A percentile compares a stretch with the other conserved stretches of the same genome.
Conservation (phyloP, 345 rosid genomes). For the Populus nigra region DNA sequence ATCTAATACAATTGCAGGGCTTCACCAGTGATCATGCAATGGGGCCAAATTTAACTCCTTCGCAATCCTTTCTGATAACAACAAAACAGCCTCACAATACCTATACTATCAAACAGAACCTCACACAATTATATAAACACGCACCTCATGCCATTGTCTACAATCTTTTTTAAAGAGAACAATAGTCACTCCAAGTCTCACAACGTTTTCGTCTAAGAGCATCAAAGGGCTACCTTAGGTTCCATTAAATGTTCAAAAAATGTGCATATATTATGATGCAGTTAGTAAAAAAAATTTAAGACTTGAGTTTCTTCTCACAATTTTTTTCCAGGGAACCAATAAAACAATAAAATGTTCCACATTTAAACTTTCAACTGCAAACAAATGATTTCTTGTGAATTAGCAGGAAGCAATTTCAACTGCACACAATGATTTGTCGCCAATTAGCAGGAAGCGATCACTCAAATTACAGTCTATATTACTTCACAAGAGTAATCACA, state of each 20-base stretch:
- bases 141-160: not conserved
- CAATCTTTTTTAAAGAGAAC: not conserved
- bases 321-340: not conserved
- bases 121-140: not conserved
- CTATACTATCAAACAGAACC: not conserved
- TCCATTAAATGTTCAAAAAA: not conserved
- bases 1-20: not conserved
- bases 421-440: not conserved
- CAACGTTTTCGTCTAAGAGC: not conserved
- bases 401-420: too few relatives aligned
- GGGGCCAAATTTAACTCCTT: not conserved
- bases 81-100: not conserved
- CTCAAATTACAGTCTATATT: not conserved
- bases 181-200: not conserved
- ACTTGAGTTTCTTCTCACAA: not conserved
- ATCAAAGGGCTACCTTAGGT: not conserved
- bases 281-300: not conserved
- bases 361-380: not conserved
- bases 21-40: not conserved
- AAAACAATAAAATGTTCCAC: not conserved
- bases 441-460: not conserved
- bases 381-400: not conserved
- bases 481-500: not conserved
- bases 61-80: not conserved
- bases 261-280: not conserved